Base-by-base conservation (phyloP, 257 asterid genomes). In the Solanum lignicaule region DNA sequence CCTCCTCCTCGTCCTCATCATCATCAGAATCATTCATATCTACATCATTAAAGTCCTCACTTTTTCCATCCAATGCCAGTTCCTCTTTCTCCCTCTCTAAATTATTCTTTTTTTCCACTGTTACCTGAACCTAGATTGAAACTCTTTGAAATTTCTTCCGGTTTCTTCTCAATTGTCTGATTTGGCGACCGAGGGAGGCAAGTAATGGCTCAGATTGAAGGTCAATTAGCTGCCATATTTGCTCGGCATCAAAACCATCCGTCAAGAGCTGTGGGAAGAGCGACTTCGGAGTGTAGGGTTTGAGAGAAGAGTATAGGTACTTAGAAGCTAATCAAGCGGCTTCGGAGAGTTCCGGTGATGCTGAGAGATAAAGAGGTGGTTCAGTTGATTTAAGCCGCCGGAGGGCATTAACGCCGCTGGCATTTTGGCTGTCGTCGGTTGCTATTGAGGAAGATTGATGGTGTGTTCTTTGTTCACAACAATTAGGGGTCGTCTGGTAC, bases 141-240 rank as follows among this genome's bases (percentile, higher is more conserved):
- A 74, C 81, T 93, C 27, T 90, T 91, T 52, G 84, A 84, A 20
- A 95, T 89, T 86, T 91, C 94, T 35, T 88, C 88, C 0, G 98
- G 97, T 86, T 93, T 94, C 87, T 94, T 94, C 93, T 97, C 97
- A 43, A 93, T 48, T 89, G 91, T 16, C 88, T 92, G 58, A 97
- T 88, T 46, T 93, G 94, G 55, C 95, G 97, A 68, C 93, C 92
- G 43, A 95, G 93, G 43, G 94, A 92, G 52, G 94, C 69, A 39
- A 97, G 88, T 87, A 95, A 83, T 5, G 98, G 98, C 90, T 93
- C 93, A 5, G 96, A 87, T 89, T 97, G 99, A 41, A 95, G 91
- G 91, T 97, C 99, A 60, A 97, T 94, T 91, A 95, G 99, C 93
- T 95, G 98, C 99, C 99, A 96, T 32, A 96, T 93, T 89, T 96